A percentile compares a stretch with the other conserved stretches of the same genome.
Conservation (phyloP, 192 early-diverging fungal genomes). For the Lobosporangium transversale region DNA sequence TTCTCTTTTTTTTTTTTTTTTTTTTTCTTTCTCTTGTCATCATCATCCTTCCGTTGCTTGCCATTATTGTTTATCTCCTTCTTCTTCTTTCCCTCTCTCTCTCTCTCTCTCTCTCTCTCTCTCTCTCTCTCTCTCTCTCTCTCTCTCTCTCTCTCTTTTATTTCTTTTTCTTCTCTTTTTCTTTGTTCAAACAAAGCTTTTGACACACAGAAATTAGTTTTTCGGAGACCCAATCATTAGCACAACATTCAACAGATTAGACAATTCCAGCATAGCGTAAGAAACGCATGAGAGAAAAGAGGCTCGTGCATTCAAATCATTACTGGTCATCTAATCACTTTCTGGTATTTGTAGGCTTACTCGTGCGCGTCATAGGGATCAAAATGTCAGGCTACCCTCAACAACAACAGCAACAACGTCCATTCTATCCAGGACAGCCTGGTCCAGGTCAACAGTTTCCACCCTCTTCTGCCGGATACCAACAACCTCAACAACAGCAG, state of each 20-base stretch:
- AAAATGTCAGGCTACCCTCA: neutral
- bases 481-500: neutral
- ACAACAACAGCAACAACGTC: neutral
- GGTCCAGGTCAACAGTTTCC: neutral
- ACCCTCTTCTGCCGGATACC: neutral
- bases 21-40: neutral
- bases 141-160: neutral
- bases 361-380: neutral
- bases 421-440: neutral
- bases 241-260: too few relatives aligned
- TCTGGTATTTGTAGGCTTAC: too few relatives aligned
- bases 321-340: too few relatives aligned
- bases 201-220: too few relatives aligned
- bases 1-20: neutral
- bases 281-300: too few relatives aligned
- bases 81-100: neutral
- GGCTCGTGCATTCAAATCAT: too few relatives aligned
- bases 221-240: too few relatives aligned
- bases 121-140: neutral
- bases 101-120: constrained; percentile 2
- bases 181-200: neutral
- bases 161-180: too few relatives aligned
- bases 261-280: too few relatives aligned
- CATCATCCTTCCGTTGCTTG: neutral
- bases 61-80: neutral